Percentiles rank a stretch among this genome's conserved stretches.
These are phyloP conservation scores for Metschnikowia lachancei DNA, from an alignment of 805 yeast genomes.

Conservation along the genomic window DNA sequence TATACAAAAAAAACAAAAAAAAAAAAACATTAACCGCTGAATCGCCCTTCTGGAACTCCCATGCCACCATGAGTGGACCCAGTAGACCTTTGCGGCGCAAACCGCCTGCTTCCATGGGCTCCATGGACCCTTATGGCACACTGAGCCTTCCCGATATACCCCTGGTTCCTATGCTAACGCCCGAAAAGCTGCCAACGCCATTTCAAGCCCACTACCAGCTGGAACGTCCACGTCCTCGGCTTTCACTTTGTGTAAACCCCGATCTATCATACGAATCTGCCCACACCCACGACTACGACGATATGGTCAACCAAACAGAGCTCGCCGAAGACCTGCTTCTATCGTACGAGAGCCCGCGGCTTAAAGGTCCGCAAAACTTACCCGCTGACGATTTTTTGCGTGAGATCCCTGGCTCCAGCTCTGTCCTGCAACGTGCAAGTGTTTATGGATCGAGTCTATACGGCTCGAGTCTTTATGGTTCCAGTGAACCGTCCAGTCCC, in stretches of 20 bases:
- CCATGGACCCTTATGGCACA: background rate
- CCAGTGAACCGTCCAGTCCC: slow-evolving; percentile 7
- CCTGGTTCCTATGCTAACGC: slow-evolving; percentile 1
- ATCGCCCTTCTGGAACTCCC: background rate
- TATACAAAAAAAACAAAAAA: too few relatives aligned
- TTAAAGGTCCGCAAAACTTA: slow-evolving; percentile 41
- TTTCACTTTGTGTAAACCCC: slow-evolving; percentile 1
- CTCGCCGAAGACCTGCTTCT: slow-evolving; percentile 24
- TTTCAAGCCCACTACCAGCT: background rate
- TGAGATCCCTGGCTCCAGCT: slow-evolving; percentile 9
- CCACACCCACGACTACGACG: background rate
- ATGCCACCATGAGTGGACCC: slow-evolving; percentile 4
- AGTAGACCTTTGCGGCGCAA: slow-evolving; percentile 14
- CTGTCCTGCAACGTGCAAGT: background rate
- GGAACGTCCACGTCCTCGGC: background rate
- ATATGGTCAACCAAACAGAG: slow-evolving; percentile 1
- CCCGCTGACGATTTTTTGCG: slow-evolving; percentile 26
- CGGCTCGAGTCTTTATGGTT: background rate
- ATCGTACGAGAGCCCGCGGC: slow-evolving; percentile 34
- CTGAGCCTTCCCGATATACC: background rate
- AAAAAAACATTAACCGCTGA: too few relatives aligned
- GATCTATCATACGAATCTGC: slow-evolving; percentile 4
- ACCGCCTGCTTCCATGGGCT: slow-evolving; percentile 19
- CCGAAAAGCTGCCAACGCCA: slow-evolving; percentile 2
- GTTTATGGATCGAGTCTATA: background rate